phyloP scores from a whole-genome alignment of 805 yeast genomes.

The Priceomyces fermenticarens region DNA sequence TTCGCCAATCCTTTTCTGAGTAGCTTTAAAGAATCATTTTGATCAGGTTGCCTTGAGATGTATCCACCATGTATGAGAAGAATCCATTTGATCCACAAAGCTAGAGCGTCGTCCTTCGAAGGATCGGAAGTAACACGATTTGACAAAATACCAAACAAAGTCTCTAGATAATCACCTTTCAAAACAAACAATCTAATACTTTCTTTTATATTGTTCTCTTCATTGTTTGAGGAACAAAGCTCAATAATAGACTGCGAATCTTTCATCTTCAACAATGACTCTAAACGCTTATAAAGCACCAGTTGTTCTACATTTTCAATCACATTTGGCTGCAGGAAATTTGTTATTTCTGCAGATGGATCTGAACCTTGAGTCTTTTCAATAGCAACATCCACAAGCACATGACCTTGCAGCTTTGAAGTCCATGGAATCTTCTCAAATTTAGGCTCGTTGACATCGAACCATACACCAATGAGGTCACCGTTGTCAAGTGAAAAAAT shows the following conservation, averaged over 20 bases:
- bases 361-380: too few relatives aligned
- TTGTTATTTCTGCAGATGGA: too few relatives aligned
- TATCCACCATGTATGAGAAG: slow-evolving; percentile 68
- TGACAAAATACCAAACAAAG: slow-evolving; percentile 27
- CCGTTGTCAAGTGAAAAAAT: slow-evolving; percentile 27
- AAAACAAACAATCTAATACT: slow-evolving; percentile 33
- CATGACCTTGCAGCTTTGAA: slow-evolving; percentile 1
- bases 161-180: slow-evolving; percentile 13
- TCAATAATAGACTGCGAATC: slow-evolving; percentile 10
- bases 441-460: slow-evolving; percentile 27
- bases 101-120: slow-evolving; percentile 22
- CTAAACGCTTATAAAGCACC: slow-evolving; percentile 12
- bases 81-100: slow-evolving; percentile 80
- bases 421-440: slow-evolving; percentile 16
- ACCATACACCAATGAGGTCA: slow-evolving; percentile 40
- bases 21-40: slow-evolving; percentile 52
- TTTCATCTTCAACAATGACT: too few relatives aligned
- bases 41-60: slow-evolving; percentile 48
- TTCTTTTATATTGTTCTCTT: slow-evolving; percentile 29
- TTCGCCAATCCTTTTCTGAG: slow-evolving; percentile 56
- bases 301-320: slow-evolving; percentile 21
- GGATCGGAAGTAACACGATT: slow-evolving; percentile 26
- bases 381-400: slow-evolving; percentile 10
- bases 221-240: slow-evolving; percentile 26
- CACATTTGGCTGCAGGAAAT: not conserved